Evolutionary conservation across 352 stramenopile species (phyloP).

Genomic region (Phytophthora meadii): DNA sequence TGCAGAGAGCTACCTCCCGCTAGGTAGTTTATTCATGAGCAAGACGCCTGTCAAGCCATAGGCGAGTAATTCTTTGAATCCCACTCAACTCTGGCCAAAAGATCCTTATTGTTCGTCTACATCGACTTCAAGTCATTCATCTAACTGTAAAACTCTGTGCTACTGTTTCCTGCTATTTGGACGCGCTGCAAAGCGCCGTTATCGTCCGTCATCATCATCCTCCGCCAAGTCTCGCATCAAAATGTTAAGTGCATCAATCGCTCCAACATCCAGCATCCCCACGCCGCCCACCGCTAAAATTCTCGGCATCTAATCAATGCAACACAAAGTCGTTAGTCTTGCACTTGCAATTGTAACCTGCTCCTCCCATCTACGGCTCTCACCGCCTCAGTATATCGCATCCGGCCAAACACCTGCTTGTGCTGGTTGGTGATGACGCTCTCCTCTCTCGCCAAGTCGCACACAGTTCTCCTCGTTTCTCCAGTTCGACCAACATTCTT

Average conservation of each 20-base stretch:
- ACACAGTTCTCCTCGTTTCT: constrained; percentile 26
- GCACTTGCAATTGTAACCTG: background rate
- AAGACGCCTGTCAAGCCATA: constrained; percentile 45
- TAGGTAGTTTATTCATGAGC: constrained; percentile 64
- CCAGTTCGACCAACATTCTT: background rate
- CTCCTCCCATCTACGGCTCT: constrained; percentile 1
- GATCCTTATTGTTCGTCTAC: constrained; percentile 2
- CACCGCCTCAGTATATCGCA: constrained; percentile 44
- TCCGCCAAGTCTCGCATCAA: constrained; percentile 47
- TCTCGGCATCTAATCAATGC: constrained; percentile 48
- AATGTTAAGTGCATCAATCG: constrained; percentile 52
- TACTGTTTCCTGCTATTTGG: constrained; percentile 32
- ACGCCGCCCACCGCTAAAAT: constrained; percentile 41
- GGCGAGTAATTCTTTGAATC: constrained; percentile 39
- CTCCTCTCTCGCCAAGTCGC: constrained; percentile 46
- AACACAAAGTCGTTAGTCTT: constrained; percentile 12
- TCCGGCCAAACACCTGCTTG: constrained; percentile 57
- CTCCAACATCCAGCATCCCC: constrained; percentile 45
- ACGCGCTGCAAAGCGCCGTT: constrained; percentile 44
- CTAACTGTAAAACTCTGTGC: constrained; percentile 5
- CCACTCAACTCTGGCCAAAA: constrained; percentile 19
- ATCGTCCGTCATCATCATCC: constrained; percentile 82
- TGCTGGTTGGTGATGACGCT: constrained; percentile 55
- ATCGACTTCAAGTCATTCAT: background rate
- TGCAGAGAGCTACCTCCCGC: constrained; percentile 31